phyloP scores from a whole-genome alignment of 225 moss, liverwort and hornwort species.

The Physcomitrium patens region DNA sequence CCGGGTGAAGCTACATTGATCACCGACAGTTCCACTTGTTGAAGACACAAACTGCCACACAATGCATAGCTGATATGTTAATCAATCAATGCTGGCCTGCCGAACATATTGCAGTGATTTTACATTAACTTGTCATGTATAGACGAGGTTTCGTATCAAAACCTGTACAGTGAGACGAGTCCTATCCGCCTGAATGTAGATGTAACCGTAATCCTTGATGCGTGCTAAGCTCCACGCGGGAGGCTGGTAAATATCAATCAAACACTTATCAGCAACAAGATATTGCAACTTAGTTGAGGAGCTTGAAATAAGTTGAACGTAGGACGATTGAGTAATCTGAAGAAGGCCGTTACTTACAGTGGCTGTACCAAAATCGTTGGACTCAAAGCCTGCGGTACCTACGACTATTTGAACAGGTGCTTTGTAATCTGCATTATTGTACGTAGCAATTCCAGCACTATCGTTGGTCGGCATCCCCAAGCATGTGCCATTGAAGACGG shows the following conservation, averaged over 20 bases:
- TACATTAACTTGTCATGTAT: too few species aligned
- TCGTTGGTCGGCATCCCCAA: constrained; percentile 47
- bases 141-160: neutral
- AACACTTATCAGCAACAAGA: neutral
- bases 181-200: constrained; percentile 39
- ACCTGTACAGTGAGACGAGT: constrained; percentile 46
- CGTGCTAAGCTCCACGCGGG: constrained; percentile 50
- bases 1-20: constrained; percentile 38
- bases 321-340: neutral
- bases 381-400: constrained; percentile 57
- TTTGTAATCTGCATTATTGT: constrained; percentile 41
- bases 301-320: neutral
- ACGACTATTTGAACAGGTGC: constrained; percentile 66
- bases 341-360: constrained; percentile 19
- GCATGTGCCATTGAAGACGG: constrained; percentile 44
- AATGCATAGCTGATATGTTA: neutral
- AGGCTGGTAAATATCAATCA: constrained; percentile 35
- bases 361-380: constrained; percentile 8
- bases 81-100: neutral
- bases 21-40: constrained; percentile 46
- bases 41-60: constrained; percentile 47
- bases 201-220: constrained; percentile 50
- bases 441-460: constrained; percentile 45
- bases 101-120: neutral
- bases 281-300: neutral